phyloP scores from a whole-genome alignment of 257 asterid species.

The Phtheirospermum japonicum region DNA sequence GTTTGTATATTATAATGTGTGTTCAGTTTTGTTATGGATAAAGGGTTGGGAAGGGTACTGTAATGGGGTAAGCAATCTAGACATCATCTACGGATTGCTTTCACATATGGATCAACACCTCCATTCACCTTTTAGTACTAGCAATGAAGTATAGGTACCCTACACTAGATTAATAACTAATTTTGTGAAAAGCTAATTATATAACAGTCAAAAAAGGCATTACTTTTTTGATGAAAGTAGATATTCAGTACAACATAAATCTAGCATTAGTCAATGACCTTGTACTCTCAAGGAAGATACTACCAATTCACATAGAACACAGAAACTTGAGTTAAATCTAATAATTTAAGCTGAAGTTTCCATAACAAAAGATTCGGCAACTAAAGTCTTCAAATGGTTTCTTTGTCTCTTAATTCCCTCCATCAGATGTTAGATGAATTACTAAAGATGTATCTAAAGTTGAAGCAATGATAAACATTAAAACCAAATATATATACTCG shows the following conservation, averaged over 20 bases:
- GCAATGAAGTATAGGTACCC: background rate
- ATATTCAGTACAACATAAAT: conserved; percentile 5
- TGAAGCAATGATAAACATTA: background rate
- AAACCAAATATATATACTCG: background rate
- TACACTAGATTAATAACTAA: conserved; percentile 6
- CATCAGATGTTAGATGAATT: background rate
- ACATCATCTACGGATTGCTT: background rate
- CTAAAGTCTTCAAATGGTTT: conserved; percentile 14
- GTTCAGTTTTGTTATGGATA: background rate
- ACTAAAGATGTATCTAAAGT: background rate
- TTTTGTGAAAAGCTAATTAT: background rate
- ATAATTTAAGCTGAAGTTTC: background rate
- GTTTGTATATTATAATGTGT: background rate
- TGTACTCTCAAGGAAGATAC: conserved; percentile 1
- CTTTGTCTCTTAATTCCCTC: background rate
- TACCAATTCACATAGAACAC: conserved; percentile 7
- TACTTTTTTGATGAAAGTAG: background rate
- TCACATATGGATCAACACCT: background rate
- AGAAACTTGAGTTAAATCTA: conserved; percentile 10
- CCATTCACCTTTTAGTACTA: background rate
- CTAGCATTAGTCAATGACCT: conserved; percentile 2
- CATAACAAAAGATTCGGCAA: conserved; percentile 15
- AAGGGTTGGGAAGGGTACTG: background rate
- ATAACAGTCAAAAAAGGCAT: background rate
- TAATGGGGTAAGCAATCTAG: background rate